A percentile compares a stretch with the other conserved stretches of the same genome.
Evolutionary conservation across 495 filamentous ascomycete species (phyloP).

Genomic region (Neurospora africana): DNA sequence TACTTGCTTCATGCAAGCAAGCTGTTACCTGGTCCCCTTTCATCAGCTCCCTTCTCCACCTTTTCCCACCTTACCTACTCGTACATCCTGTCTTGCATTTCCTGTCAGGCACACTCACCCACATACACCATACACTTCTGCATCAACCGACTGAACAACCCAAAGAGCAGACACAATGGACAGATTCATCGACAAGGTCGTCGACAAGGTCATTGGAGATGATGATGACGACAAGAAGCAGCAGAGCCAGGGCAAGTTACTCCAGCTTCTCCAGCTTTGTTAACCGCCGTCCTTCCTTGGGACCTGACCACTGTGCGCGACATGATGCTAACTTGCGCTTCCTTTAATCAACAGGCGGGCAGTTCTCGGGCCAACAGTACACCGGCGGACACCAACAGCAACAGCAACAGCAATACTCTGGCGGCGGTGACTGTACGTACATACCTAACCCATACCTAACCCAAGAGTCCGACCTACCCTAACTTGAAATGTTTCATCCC

Average conservation of each 20-base stretch:
- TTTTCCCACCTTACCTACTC: neutral
- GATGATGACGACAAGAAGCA: constrained; percentile 7
- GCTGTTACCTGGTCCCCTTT: neutral
- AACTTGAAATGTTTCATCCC: neutral
- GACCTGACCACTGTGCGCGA: neutral
- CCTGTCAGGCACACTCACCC: neutral
- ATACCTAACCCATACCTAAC: neutral
- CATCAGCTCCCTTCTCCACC: neutral
- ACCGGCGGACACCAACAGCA: neutral
- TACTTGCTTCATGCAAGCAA: neutral
- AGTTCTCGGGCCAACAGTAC: neutral
- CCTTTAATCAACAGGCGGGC: neutral
- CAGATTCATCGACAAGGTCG: constrained; percentile 6
- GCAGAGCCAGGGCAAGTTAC: neutral
- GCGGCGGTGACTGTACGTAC: constrained; percentile 2
- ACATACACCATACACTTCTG: neutral
- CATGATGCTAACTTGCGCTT: neutral
- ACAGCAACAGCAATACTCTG: too few relatives aligned
- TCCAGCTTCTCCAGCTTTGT: neutral
- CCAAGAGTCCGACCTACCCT: neutral
- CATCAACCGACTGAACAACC: neutral
- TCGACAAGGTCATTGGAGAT: neutral
- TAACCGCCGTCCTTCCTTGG: neutral
- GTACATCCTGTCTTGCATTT: neutral
- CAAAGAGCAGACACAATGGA: constrained; percentile 2